Evolutionary conservation across 768 basidiomycete species (phyloP).

Genomic region (Boletus patriciae): DNA sequence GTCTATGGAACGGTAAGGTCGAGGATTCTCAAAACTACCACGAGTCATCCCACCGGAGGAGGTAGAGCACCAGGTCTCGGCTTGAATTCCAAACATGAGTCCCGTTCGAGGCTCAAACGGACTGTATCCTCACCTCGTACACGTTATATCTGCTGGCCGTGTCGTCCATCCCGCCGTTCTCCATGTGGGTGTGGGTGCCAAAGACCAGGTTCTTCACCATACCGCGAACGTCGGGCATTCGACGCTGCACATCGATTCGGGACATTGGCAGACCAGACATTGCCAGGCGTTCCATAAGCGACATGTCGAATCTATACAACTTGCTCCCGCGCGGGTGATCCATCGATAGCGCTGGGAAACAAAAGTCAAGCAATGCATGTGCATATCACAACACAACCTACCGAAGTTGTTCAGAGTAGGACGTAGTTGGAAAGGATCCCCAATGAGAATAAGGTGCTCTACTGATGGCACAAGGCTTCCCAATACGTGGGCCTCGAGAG

Average conservation of each 20-base stretch:
- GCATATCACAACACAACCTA: constrained; percentile 28
- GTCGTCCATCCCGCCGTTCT: constrained; percentile 61
- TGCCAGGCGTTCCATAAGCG: constrained; percentile 74
- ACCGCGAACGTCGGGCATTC: constrained; percentile 70
- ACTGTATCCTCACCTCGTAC: constrained; percentile 63
- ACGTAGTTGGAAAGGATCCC: constrained; percentile 74
- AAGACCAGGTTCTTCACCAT: constrained; percentile 67
- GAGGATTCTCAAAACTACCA: neutral
- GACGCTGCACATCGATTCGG: constrained; percentile 65
- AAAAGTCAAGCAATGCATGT: neutral
- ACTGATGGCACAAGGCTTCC: constrained; percentile 62
- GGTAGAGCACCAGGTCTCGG: constrained; percentile 52
- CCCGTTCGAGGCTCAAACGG: neutral
- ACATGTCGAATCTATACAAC: constrained; percentile 68
- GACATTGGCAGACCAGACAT: constrained; percentile 61
- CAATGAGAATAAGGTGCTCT: constrained; percentile 77
- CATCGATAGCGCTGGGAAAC: constrained; percentile 59
- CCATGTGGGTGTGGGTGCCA: constrained; percentile 58
- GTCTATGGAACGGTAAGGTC: constrained; percentile 29
- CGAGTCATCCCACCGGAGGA: constrained; percentile 36
- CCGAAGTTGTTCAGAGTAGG: constrained; percentile 65
- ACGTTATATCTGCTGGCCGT: constrained; percentile 63
- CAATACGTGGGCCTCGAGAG: constrained; percentile 74
- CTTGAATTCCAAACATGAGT: constrained; percentile 23
- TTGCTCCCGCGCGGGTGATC: constrained; percentile 56